A percentile compares a stretch with the other conserved stretches of the same genome.
phyloP scores from a whole-genome alignment of 1,139 yeast species.

The Kodamaea sp. region DNA sequence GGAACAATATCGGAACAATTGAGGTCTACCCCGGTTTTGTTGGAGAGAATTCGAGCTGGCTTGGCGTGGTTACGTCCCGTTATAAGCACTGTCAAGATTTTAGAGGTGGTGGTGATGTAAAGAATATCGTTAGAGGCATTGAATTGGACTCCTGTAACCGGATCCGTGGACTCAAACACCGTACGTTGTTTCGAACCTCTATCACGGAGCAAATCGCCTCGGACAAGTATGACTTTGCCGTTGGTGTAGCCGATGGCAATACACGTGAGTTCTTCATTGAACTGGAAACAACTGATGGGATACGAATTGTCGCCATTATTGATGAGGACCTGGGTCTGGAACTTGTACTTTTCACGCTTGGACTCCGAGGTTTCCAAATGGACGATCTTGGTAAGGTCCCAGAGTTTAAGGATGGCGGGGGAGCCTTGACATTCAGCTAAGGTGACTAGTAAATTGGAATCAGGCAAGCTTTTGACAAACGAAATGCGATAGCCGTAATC shows the following conservation, averaged over 20 bases:
- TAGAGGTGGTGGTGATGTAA: conserved; percentile 70
- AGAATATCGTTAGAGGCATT: conserved; percentile 46
- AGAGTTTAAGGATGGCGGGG: conserved; percentile 67
- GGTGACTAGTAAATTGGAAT: conserved; percentile 58
- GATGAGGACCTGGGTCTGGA: conserved; percentile 35
- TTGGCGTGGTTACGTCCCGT: conserved; percentile 75
- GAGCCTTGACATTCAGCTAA: conserved; percentile 74
- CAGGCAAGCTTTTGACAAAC: conserved; percentile 49
- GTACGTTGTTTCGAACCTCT: conserved; percentile 86
- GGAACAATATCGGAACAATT: conserved; percentile 58
- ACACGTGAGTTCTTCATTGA: conserved; percentile 59
- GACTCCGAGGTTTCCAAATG: conserved; percentile 36
- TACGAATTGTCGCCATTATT: conserved; percentile 62
- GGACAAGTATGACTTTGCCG: conserved; percentile 76
- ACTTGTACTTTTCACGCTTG: conserved; percentile 34
- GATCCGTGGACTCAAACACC: conserved; percentile 70
- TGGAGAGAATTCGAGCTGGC: conserved; percentile 64
- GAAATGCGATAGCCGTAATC: conserved; percentile 65
- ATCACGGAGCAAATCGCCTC: conserved; percentile 89
- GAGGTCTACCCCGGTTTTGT: conserved; percentile 65
- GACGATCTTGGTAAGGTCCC: conserved; percentile 62
- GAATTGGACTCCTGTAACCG: conserved; percentile 76
- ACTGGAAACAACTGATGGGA: conserved; percentile 69
- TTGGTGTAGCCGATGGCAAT: conserved; percentile 84
- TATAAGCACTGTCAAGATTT: conserved; percentile 72